Percentiles rank a stretch among this genome's conserved stretches.
Conservation (phyloP, 148 eudicot genomes). For the Chenopodium formosanum region DNA sequence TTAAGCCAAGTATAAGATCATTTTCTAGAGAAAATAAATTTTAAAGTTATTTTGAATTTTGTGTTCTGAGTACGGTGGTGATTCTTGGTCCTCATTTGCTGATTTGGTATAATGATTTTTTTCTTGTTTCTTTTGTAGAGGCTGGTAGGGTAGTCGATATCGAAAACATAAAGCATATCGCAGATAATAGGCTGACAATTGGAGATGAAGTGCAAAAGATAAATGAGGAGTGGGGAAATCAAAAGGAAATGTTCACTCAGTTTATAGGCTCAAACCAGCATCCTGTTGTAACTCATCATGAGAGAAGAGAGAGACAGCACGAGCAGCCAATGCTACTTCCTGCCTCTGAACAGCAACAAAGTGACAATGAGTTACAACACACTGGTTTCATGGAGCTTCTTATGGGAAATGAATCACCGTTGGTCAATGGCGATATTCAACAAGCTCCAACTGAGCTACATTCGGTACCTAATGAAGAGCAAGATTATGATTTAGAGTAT, state of each 20-base stretch:
- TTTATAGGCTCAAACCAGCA: conserved; percentile 35
- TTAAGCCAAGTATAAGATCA: too few relatives aligned
- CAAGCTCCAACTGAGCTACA: neutral
- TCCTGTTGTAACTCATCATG: conserved; percentile 12
- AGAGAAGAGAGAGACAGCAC: conserved; percentile 3
- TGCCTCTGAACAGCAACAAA: neutral
- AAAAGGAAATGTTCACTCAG: conserved; percentile 52
- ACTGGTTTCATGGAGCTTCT: conserved; percentile 28
- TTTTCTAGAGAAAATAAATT: too few relatives aligned
- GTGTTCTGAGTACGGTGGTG: too few relatives aligned
- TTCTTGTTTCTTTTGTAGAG: conserved; percentile 28
- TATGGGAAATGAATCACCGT: conserved; percentile 21
- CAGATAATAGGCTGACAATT: conserved; percentile 43
- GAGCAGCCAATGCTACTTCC: conserved; percentile 11
- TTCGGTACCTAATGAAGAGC: neutral
- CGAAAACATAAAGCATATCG: conserved; percentile 64
- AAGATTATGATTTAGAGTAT: conserved; percentile 25
- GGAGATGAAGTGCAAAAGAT: conserved; percentile 55
- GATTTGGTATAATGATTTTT: neutral
- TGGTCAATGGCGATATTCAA: neutral
- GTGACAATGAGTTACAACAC: conserved; percentile 11
- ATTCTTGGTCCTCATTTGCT: neutral
- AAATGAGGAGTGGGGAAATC: conserved; percentile 52
- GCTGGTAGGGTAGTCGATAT: conserved; percentile 57
- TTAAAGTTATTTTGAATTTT: too few relatives aligned